Conservation (phyloP, 306 rosid species). For the Mucuna pruriens region DNA sequence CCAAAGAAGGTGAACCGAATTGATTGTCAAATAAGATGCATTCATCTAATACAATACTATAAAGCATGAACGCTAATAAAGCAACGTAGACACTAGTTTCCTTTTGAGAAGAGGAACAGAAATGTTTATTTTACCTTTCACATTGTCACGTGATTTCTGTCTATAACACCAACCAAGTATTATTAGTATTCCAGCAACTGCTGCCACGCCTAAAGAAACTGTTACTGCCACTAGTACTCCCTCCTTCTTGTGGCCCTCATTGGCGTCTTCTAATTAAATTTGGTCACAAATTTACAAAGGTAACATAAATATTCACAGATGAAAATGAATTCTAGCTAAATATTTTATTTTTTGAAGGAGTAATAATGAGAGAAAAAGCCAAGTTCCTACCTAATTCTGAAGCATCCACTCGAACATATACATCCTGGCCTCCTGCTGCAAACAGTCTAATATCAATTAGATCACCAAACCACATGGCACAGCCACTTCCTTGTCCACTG, state of each 20-base stretch:
- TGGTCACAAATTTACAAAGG: constrained; percentile 16
- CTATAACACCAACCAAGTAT: constrained; percentile 34
- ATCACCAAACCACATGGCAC: constrained; percentile 76
- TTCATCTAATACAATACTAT: constrained; percentile 1
- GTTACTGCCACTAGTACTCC: constrained; percentile 27
- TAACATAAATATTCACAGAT: background rate
- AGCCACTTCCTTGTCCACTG: constrained; percentile 66
- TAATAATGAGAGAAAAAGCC: background rate
- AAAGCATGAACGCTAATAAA: background rate
- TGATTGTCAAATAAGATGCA: background rate
- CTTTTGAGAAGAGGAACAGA: background rate
- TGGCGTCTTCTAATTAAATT: constrained; percentile 28
- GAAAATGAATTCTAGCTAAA: background rate
- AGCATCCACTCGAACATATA: constrained; percentile 61
- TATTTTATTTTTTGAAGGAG: background rate
- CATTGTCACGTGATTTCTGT: constrained; percentile 17
- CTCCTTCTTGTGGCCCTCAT: constrained; percentile 38
- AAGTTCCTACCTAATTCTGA: constrained; percentile 61
- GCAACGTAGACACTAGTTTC: background rate
- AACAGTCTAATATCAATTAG: constrained; percentile 55
- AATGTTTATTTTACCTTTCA: constrained; percentile 35
- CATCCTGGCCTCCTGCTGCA: constrained; percentile 64
- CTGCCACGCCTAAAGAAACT: constrained; percentile 24
- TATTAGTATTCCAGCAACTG: constrained; percentile 21
- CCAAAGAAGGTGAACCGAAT: constrained; percentile 15